A percentile compares a stretch with the other conserved stretches of the same genome.
Evolutionary conservation across 2,329 filamentous ascomycete genomes (phyloP).

Genomic region (Colletotrichum neosansevieriae): DNA sequence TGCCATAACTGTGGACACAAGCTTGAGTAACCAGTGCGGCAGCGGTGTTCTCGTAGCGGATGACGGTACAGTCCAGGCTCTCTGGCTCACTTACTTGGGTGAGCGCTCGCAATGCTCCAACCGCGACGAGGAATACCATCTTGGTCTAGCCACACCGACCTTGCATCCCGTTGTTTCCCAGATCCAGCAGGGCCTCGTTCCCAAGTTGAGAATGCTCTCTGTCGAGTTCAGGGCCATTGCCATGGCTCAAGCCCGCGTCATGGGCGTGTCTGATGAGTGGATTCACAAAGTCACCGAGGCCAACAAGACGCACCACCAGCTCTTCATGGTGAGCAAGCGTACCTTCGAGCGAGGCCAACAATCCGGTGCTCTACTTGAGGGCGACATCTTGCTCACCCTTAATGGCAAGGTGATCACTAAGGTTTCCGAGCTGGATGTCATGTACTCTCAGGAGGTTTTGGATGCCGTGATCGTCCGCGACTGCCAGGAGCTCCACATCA

Average conservation of each 20-base stretch:
- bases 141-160: constrained; percentile 89
- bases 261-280: constrained; percentile 97
- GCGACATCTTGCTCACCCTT: constrained; percentile 90
- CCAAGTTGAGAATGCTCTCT: constrained; percentile 88
- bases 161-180: constrained; percentile 89
- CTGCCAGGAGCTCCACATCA: constrained; percentile 80
- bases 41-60: constrained; percentile 92
- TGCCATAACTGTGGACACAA: constrained; percentile 96
- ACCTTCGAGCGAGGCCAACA: constrained; percentile 70
- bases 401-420: constrained; percentile 94
- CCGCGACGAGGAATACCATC: constrained; percentile 95
- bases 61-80: constrained; percentile 91
- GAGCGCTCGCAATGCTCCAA: constrained; percentile 83
- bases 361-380: constrained; percentile 78
- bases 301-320: constrained; percentile 92
- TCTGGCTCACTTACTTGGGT: constrained; percentile 97
- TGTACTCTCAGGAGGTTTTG: constrained; percentile 89
- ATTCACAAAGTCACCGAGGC: constrained; percentile 89
- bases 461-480: constrained; percentile 90
- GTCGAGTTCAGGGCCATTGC: constrained; percentile 96
- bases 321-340: constrained; percentile 98
- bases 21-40: constrained; percentile 89
- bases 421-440: constrained; percentile 92
- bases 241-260: constrained; percentile 96
- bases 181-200: constrained; percentile 83